Conservation (phyloP, 139 green algal genomes). For the Auxenochlorella pyrenoidosa region DNA sequence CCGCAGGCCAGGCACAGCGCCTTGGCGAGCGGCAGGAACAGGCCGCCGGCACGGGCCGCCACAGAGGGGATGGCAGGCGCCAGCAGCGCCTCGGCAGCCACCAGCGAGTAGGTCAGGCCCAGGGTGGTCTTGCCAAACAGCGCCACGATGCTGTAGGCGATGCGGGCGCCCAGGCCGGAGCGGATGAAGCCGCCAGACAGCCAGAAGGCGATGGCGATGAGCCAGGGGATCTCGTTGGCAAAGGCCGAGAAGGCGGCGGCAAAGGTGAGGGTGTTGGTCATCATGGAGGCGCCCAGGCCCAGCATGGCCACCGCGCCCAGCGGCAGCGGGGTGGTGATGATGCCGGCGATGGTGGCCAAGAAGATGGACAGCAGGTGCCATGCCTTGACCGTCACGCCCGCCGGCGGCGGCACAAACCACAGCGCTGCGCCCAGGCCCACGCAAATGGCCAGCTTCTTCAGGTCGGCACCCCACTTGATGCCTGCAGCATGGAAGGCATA, state of each 20-base stretch:
- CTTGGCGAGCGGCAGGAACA: constrained; percentile 99
- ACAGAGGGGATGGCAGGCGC: constrained; percentile 98
- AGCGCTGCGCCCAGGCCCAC: constrained; percentile 78
- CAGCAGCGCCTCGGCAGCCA: constrained; percentile 92
- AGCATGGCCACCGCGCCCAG: constrained; percentile 98
- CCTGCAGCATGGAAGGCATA: background rate
- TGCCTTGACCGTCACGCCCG: constrained; percentile 79
- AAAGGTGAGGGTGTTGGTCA: constrained; percentile 97
- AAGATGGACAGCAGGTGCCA: constrained; percentile 97
- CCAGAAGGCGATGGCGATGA: constrained; percentile 99
- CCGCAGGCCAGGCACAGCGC: constrained; percentile 96
- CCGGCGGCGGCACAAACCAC: constrained; percentile 87
- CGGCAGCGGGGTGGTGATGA: constrained; percentile 92
- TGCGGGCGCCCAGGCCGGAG: constrained; percentile 95
- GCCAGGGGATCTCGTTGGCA: constrained; percentile 84
- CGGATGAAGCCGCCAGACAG: constrained; percentile 99
- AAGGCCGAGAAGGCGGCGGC: constrained; percentile 96
- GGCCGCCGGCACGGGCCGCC: constrained; percentile 93
- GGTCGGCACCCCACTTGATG: constrained; percentile 91
- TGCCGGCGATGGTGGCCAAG: constrained; percentile 80
- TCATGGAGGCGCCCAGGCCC: constrained; percentile 91
- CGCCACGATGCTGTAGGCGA: constrained; percentile 96
- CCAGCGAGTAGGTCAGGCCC: constrained; percentile 35
- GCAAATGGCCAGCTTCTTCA: constrained; percentile 89
- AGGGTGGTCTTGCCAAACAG: constrained; percentile 98